Evolutionary conservation across 2,329 filamentous ascomycete genomes (phyloP), one percentile per base, ranked within the genome.

Genomic region (Calonectria pseudoreteaudii): DNA sequence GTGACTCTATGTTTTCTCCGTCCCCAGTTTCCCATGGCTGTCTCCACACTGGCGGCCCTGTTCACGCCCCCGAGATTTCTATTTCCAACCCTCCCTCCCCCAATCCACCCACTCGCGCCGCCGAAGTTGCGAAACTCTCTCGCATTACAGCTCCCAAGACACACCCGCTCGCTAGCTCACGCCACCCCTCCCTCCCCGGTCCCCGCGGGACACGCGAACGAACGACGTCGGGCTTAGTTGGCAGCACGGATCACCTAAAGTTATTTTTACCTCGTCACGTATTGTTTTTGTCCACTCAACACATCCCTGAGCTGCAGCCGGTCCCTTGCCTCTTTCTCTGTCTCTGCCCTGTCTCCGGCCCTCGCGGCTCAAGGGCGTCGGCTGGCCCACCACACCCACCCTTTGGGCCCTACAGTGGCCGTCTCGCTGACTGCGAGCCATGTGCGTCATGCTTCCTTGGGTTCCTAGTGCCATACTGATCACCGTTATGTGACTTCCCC

Each of bases 211-310:
- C 71, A 73, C 66, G 66, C 66, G 58, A 73, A 73, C 71, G 71
- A 73, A 69, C 71, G 69, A 72, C 60, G 72, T 34, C 73, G 69
- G 56, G 73, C 66, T 66, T 73, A 73, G 71, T 73, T 69, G 66
- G 66, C 65, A 77, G 79, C 79, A 79, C 77, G 78, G 79, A 75
- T 75, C 62, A 50, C 66, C 78, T 65, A 31, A 78, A 78, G 81
- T 81, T 82, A 82, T 82, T 82, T 82, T 82, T 82, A 82, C 74
- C 71, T 72, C 69, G 72, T 75, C 72, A 78, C 78, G 72, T 75
- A 74, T 71, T 73, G 56, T 77, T 76, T 80, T 78, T 80, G 79
- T 79, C 71, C 75, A 76, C 75, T 77, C 72, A 16, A 9, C 74
- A 52, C 36, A 66, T 71, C 64, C 58, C 66, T 62, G 56, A 13